Base-by-base conservation (phyloP, 345 rosid species). In the Litchi chinensis region DNA sequence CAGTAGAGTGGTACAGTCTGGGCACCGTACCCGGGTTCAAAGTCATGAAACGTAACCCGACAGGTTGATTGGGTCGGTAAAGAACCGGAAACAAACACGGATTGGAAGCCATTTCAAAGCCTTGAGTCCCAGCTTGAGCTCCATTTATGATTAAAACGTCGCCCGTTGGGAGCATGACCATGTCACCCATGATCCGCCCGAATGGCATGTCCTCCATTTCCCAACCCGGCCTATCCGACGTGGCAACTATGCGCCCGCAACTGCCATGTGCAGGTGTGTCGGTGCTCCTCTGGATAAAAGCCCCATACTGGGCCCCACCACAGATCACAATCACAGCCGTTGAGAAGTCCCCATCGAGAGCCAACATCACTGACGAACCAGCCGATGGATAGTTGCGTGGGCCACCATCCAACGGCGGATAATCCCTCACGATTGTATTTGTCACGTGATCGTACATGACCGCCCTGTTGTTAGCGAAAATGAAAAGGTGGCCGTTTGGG, bases 131-230 rank as follows among this genome's bases (percentile, higher is more conserved):
- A 2, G 95, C 91, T 79, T 92, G 90, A 75, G 98, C 99, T 75
- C 99, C 99, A 54, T 95, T 93, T 48, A 93, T 89, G 64, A 95
- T 85, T 76, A 93, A 72, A 68, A 86, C 82, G 0, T 93, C 95
- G 52, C 97, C 91, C 26, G 95, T 89, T 21, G 99, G 99, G 7
- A 95, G 89, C 86, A 88, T 86, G 19, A 93, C 93, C 98, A 93
- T 91, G 67, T 93, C 99, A 2, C 98, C 98, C 98, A 91, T 95
- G 85, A 93, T 85, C 81, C 99, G 87, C 71, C 93, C 93, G 77
- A 89, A 89, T 37, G 96, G 90, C 97, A 95, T 95, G 73, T 86
- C 92, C 84, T 93, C 98, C 92, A 92, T 83, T 66, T 85, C 89
- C 96, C 96, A 92, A 19, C 26, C 80, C 15, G 94, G 91, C 5